Evolutionary conservation across 768 basidiomycete genomes (phyloP).

Genomic region (Russula vinacea): DNA sequence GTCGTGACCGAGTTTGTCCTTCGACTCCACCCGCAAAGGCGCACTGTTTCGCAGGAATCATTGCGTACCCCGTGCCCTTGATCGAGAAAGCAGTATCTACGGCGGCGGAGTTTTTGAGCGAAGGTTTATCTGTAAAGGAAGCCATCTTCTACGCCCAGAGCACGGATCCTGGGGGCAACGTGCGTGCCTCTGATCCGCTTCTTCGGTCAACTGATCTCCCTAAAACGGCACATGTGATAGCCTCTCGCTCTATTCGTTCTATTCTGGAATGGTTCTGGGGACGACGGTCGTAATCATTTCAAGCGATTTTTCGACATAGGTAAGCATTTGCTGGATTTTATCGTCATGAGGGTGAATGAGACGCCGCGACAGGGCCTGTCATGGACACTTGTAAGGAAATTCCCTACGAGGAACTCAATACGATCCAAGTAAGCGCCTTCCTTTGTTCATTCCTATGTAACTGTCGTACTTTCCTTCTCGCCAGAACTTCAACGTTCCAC

Average conservation of each 20-base stretch:
- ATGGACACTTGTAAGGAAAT: conserved; percentile 29
- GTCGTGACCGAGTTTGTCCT: conserved; percentile 52
- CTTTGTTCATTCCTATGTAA: neutral
- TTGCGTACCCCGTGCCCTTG: conserved; percentile 7
- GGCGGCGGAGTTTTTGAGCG: neutral
- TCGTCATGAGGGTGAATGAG: neutral
- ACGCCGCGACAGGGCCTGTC: conserved; percentile 25
- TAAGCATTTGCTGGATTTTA: conserved; percentile 8
- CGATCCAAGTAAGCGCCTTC: conserved; percentile 20
- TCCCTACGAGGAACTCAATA: conserved; percentile 28
- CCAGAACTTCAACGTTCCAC: conserved; percentile 22
- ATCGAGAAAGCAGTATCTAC: neutral
- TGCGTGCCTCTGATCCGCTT: neutral
- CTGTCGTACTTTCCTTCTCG: neutral
- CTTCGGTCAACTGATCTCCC: neutral
- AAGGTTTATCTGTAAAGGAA: conserved; percentile 18
- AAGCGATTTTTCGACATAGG: conserved; percentile 33
- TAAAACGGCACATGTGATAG: conserved; percentile 16
- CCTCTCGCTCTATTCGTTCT: conserved; percentile 24
- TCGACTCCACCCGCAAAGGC: conserved; percentile 33
- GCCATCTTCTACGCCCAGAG: conserved; percentile 7
- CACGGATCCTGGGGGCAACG: conserved; percentile 21
- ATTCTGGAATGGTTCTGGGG: conserved; percentile 34
- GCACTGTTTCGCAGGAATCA: conserved; percentile 31
- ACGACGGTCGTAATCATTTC: conserved; percentile 31